Evolutionary conservation across 2,329 filamentous ascomycete species (phyloP).

Genomic region (Sordariomycetes sp.): DNA sequence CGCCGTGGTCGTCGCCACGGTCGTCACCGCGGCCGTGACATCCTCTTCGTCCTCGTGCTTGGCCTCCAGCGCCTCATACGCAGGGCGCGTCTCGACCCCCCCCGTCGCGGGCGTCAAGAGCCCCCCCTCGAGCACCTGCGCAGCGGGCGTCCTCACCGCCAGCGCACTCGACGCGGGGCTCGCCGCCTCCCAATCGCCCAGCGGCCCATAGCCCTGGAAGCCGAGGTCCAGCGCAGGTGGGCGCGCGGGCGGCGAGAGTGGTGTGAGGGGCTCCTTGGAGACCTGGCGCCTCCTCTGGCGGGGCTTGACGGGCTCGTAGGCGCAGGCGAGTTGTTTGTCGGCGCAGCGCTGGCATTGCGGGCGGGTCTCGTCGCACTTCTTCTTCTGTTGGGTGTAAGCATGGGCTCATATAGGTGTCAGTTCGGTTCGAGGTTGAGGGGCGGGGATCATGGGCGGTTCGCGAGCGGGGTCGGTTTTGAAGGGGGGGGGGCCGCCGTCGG

Average conservation of each 20-base stretch:
- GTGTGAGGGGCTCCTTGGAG: conserved; percentile 3
- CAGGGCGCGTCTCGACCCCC: background rate
- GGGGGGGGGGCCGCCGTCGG: no score
- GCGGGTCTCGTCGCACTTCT: conserved; percentile 41
- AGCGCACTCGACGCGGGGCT: background rate
- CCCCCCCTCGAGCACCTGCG: background rate
- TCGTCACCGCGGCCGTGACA: no score
- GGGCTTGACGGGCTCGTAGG: conserved; percentile 32
- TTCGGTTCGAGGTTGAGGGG: background rate
- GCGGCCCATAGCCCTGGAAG: background rate
- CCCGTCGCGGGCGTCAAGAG: background rate
- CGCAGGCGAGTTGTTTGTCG: conserved; percentile 32
- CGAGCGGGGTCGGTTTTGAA: background rate
- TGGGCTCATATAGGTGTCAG: background rate
- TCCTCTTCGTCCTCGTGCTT: background rate
- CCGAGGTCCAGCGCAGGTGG: background rate
- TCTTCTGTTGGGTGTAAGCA: conserved; percentile 26
- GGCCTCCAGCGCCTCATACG: background rate
- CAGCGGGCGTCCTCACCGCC: background rate
- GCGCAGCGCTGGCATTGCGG: conserved; percentile 36
- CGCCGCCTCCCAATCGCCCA: background rate
- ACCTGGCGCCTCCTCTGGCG: conserved; percentile 22
- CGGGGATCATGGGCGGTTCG: background rate
- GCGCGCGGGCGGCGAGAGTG: background rate
- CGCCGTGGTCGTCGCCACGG: no score